Evolutionary conservation across 768 basidiomycete species (phyloP).

Genomic region (Termitomyces sp.): DNA sequence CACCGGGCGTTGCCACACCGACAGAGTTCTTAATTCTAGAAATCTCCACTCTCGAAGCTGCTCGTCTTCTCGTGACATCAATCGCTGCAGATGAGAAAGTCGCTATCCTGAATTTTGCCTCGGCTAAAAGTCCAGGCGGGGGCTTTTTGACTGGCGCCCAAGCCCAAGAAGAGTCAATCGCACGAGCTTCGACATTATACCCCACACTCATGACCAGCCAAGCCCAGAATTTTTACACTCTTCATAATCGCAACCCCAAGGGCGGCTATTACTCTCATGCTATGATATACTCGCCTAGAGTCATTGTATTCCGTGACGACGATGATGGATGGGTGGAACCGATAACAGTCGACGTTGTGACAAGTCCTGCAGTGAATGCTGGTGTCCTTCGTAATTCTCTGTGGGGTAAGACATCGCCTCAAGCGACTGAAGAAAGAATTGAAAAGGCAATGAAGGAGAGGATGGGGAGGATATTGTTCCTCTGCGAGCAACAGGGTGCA

Average conservation of each 20-base stretch:
- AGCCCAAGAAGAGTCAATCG: conserved; percentile 79
- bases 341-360: conserved; percentile 57
- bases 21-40: conserved; percentile 46
- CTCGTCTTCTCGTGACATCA: conserved; percentile 31
- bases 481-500: conserved; percentile 59
- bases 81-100: conserved; percentile 26
- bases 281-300: conserved; percentile 67
- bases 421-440: conserved; percentile 33
- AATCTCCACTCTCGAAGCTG: conserved; percentile 59
- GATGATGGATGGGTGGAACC: conserved; percentile 50
- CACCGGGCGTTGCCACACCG: conserved; percentile 19
- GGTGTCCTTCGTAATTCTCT: conserved; percentile 30
- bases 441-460: conserved; percentile 58
- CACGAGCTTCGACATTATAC: conserved; percentile 69
- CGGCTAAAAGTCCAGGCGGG: conserved; percentile 69
- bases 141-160: conserved; percentile 69
- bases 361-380: conserved; percentile 74
- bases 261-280: conserved; percentile 70
- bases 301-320: conserved; percentile 61
- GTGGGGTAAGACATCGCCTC: conserved; percentile 9
- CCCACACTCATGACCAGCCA: conserved; percentile 49
- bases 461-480: conserved; percentile 59
- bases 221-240: conserved; percentile 54
- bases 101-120: conserved; percentile 73
- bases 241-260: conserved; percentile 43